Base-by-base conservation (phyloP, 2,329 filamentous ascomycete species). In the Leptographium flavum region DNA sequence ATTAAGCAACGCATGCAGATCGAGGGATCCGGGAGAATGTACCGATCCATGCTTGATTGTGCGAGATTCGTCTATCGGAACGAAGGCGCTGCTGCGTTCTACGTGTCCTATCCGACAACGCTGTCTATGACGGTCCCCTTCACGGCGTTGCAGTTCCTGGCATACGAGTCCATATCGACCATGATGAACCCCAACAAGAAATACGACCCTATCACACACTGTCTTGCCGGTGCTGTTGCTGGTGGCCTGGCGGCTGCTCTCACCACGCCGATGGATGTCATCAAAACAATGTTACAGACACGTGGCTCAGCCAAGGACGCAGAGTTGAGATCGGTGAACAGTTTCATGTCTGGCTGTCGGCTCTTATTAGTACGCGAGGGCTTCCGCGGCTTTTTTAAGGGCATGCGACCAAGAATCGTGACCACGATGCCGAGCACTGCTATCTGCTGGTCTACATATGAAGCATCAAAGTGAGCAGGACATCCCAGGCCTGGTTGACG, bases 1-100 rank as follows among this genome's bases (percentile, higher is more conserved):
- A 94, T 98, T 70, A 98, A 98, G 68, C 92, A 98, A 64, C 85
- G 92, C 56, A 98, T 98, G 92, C 92, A 98, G 64, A 84, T 98
- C 48, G 86, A 94, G 61, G 84, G 92, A 57, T 96, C 90, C n/a
- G 79, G 80, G 53, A 77, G 75, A 54, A 79, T 81, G 68, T 94
- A 96, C 67, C 82, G 81, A 56, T 87, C 83, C 21, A 81, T 96
- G 65, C 61, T 73, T 46, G 83, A 95, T 60, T 98, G 92, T 69
- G 90, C 90, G 47, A 78, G 74, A 59, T 82, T 86, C 53, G 83
- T 98, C 49, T 94, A 94, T 67, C 78, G 74, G 56, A 81, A 78
- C 43, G 92, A 98, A 65, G 92, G 92, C 45, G 63, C 96, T 39
- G 76, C 79, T 43, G 90, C 92, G 45, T 98, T 98, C 67, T 98